phyloP scores from a whole-genome alignment of 2,329 filamentous ascomycete species.

The Fusarium drepaniforme region DNA sequence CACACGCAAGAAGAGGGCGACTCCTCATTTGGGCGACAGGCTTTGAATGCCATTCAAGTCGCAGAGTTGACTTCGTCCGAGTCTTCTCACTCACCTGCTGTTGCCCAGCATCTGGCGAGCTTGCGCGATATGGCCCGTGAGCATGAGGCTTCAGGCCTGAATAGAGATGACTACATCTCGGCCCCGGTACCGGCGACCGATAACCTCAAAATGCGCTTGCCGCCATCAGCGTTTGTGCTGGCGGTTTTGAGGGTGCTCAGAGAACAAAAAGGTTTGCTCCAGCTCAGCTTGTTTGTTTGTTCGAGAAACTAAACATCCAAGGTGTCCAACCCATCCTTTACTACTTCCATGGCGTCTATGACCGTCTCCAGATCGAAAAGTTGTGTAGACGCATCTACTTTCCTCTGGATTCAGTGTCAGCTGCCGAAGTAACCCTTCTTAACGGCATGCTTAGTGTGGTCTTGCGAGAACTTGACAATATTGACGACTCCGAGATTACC shows the following conservation, averaged over 20 bases:
- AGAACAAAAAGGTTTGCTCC: background rate
- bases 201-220: background rate
- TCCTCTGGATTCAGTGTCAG: background rate
- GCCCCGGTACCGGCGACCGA: background rate
- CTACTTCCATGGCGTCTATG: background rate
- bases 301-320: background rate
- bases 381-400: background rate
- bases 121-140: background rate
- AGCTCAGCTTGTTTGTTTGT: too few relatives aligned
- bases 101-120: background rate
- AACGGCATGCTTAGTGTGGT: background rate
- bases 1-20: background rate
- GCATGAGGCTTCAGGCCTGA: background rate
- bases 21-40: background rate
- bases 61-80: background rate
- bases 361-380: background rate
- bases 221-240: background rate
- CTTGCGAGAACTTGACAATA: background rate
- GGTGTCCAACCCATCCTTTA: background rate
- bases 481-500: background rate
- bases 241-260: background rate
- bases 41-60: background rate
- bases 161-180: background rate
- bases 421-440: background rate
- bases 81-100: background rate